A percentile compares a stretch with the other conserved stretches of the same genome.
These are phyloP conservation scores for Fremontodendron californicum DNA, from an alignment of 345 rosid species.

Conservation along the genomic window DNA sequence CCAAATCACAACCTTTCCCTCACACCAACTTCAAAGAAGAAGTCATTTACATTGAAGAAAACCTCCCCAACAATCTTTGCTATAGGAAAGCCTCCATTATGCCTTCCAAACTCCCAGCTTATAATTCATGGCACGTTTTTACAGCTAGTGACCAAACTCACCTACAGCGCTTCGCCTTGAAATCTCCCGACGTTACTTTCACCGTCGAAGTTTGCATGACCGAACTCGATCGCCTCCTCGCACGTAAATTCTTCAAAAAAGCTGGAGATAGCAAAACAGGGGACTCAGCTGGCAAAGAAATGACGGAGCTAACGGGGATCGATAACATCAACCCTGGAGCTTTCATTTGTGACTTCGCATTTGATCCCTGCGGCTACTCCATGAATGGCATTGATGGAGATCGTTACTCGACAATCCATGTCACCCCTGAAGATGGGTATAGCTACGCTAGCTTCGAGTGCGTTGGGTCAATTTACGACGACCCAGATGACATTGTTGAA, in stretches of 20 bases:
- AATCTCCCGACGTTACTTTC: conserved; percentile 22
- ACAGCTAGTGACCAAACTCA: conserved; percentile 44
- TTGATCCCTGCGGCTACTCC: conserved; percentile 96
- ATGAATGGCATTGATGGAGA: conserved; percentile 93
- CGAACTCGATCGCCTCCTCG: conserved; percentile 65
- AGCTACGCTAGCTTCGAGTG: conserved; percentile 95
- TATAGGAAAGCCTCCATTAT: conserved; percentile 69
- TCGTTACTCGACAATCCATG: no score
- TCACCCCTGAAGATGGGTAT: conserved; percentile 83
- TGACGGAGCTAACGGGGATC: conserved; percentile 82
- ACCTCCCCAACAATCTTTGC: conserved; percentile 53
- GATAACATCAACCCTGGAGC: conserved; percentile 57
- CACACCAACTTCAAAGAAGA: conserved; percentile 82
- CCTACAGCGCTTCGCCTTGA: not conserved
- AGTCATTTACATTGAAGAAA: conserved; percentile 54
- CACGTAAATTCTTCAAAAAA: conserved; percentile 52
- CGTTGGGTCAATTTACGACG: conserved; percentile 60
- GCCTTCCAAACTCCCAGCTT: conserved; percentile 57
- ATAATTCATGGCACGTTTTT: conserved; percentile 94
- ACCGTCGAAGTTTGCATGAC: conserved; percentile 95
- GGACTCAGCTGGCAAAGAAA: conserved; percentile 61
- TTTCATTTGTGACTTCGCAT: conserved; percentile 75
- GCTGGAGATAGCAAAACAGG: conserved; percentile 42
- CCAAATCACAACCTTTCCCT: conserved; percentile 80
- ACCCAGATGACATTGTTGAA: conserved; percentile 43